Conservation (phyloP, 2,329 filamentous ascomycete species). For the Raffaelea arxii region DNA sequence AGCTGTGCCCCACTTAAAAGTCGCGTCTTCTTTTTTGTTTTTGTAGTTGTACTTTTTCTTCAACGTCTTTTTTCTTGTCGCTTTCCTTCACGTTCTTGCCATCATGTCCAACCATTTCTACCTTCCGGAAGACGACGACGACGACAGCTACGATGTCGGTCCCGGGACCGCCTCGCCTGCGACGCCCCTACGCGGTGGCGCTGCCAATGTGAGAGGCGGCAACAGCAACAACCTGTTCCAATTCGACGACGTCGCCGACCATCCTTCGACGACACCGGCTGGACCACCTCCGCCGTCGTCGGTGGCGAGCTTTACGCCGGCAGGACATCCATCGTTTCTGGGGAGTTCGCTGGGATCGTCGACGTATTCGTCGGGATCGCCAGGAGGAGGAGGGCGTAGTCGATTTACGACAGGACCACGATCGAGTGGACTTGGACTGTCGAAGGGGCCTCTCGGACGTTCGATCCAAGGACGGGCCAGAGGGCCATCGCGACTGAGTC, state of each 20-base stretch:
- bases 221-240: constrained; percentile 22
- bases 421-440: too few relatives aligned
- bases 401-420: too few relatives aligned
- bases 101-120: constrained; percentile 13
- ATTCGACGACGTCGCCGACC: constrained; percentile 27
- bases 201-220: background rate
- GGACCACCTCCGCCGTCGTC: constrained; percentile 42
- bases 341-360: constrained; percentile 39
- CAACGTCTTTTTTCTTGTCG: too few relatives aligned
- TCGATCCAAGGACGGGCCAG: constrained; percentile 27
- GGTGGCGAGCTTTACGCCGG: constrained; percentile 44
- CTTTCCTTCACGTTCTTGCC: too few relatives aligned
- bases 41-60: background rate
- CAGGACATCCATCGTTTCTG: constrained; percentile 45
- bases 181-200: constrained; percentile 6
- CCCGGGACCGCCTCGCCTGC: constrained; percentile 8
- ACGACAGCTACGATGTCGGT: constrained; percentile 8
- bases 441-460: constrained; percentile 36
- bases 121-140: constrained; percentile 13
- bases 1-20: too few relatives aligned
- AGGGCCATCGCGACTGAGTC: constrained; percentile 43
- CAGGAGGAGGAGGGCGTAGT: background rate
- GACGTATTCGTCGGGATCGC: background rate
- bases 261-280: constrained; percentile 42
- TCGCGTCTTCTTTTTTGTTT: background rate